Conservation (phyloP, 192 early-diverging fungal species). For the Linnemannia elongata region DNA sequence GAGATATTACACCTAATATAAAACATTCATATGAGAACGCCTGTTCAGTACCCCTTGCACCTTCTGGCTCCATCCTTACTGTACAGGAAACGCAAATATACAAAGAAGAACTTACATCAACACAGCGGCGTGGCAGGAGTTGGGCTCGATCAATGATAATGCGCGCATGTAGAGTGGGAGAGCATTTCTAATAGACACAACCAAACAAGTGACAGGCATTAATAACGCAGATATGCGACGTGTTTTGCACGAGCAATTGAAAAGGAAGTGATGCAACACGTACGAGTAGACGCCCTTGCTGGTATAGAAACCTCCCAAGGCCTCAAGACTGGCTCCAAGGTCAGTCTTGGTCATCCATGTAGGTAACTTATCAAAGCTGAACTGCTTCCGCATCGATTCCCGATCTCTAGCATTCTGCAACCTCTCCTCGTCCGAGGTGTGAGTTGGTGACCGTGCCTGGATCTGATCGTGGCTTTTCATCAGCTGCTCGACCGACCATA, state of each 20-base stretch:
- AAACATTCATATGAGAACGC: background rate
- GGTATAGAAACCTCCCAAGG: slow-evolving; percentile 68
- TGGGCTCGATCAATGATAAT: slow-evolving; percentile 55
- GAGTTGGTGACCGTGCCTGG: background rate
- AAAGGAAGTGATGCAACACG: slow-evolving; percentile 12
- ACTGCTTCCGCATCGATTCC: slow-evolving; percentile 46
- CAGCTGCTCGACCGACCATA: slow-evolving; percentile 70
- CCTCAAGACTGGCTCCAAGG: slow-evolving; percentile 67
- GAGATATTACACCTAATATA: slow-evolving; percentile 61
- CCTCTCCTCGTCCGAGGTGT: slow-evolving; percentile 35
- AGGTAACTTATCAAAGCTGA: slow-evolving; percentile 65
- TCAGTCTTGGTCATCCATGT: slow-evolving; percentile 68
- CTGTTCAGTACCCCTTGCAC: background rate
- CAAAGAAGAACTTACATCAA: slow-evolving; percentile 59
- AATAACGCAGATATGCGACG: too few relatives aligned
- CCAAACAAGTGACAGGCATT: background rate
- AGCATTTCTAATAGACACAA: slow-evolving; percentile 56
- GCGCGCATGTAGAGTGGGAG: slow-evolving; percentile 69
- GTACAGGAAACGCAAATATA: background rate
- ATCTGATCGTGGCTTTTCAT: slow-evolving; percentile 38
- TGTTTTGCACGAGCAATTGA: background rate
- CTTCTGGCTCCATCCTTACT: background rate
- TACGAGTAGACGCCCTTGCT: slow-evolving; percentile 63
- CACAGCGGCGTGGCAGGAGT: slow-evolving; percentile 65
- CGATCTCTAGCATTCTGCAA: slow-evolving; percentile 27